A percentile compares a stretch with the other conserved stretches of the same genome.
These are phyloP conservation scores for Zizania latifolia DNA, from an alignment of 176 grass and related monocot genomes.

Conservation along the genomic window DNA sequence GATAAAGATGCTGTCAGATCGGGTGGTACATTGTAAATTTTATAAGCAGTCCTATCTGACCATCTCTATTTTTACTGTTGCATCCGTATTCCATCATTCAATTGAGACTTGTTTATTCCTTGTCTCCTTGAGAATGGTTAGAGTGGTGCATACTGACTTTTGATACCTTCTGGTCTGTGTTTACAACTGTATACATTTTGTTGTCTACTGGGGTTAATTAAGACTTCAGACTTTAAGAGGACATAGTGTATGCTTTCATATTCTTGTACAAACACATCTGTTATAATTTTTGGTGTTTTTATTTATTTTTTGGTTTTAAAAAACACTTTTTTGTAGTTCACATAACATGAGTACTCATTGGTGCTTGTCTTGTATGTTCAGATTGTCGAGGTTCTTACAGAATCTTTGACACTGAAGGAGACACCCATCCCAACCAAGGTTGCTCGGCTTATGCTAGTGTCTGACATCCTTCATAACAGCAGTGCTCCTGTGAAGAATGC, in stretches of 20 bases:
- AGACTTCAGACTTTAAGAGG: not conserved
- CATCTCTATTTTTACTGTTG: not conserved
- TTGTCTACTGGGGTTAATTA: not conserved
- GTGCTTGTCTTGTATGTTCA: conserved; percentile 36
- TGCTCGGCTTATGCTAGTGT: conserved; percentile 93
- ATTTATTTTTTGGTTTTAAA: too few species aligned
- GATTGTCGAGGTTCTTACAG: conserved; percentile 94
- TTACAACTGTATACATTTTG: not conserved
- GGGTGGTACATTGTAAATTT: not conserved
- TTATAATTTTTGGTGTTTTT: too few species aligned
- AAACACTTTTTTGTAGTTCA: not conserved
- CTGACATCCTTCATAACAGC: conserved; percentile 97
- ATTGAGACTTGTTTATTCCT: not conserved
- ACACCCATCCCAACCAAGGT: conserved; percentile 93
- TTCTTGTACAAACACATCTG: too few species aligned
- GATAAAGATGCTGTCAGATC: not conserved
- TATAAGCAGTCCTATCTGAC: not conserved
- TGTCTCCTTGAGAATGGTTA: not conserved
- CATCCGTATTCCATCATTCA: not conserved
- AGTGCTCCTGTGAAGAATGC: conserved; percentile 97
- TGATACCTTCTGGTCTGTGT: not conserved
- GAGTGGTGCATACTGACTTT: not conserved
- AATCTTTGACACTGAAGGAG: conserved; percentile 94
- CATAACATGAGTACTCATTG: not conserved
- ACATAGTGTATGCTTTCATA: conserved; percentile 1